These are phyloP conservation scores for Trametes coccinea DNA, from an alignment of 768 basidiomycete species.

Conservation along the genomic window DNA sequence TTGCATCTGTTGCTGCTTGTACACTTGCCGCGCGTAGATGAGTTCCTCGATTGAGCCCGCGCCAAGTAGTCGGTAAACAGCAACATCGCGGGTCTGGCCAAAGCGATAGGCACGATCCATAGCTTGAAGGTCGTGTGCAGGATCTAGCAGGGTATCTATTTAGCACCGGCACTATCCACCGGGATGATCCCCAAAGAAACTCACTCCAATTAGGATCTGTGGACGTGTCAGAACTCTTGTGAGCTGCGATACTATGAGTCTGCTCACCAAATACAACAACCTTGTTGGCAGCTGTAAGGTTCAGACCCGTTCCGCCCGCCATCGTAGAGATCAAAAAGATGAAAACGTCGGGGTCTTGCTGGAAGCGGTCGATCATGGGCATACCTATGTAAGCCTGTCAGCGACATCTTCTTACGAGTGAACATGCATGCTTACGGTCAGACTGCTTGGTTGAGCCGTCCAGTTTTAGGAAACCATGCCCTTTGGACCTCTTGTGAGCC, in stretches of 20 bases:
- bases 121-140: constrained; percentile 91
- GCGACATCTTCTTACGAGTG: constrained; percentile 2
- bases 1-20: constrained; percentile 94
- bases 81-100: constrained; percentile 84
- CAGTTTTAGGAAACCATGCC: constrained; percentile 66
- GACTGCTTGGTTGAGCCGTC: constrained; percentile 72
- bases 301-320: constrained; percentile 90
- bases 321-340: constrained; percentile 89
- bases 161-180: background rate
- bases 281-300: constrained; percentile 90
- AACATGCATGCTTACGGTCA: background rate
- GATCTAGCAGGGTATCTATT: constrained; percentile 56
- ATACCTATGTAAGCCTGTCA: constrained; percentile 53
- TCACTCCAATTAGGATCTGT: constrained; percentile 94
- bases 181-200: constrained; percentile 30
- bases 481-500: constrained; percentile 18
- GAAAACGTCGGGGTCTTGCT: constrained; percentile 69
- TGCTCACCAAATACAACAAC: constrained; percentile 84
- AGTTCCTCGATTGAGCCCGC: constrained; percentile 88
- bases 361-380: constrained; percentile 84
- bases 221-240: background rate
- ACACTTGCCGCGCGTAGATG: constrained; percentile 86
- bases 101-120: constrained; percentile 88
- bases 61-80: constrained; percentile 79
- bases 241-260: background rate